Evolutionary conservation across 768 basidiomycete genomes (phyloP).

Genomic region (Postia placenta): DNA sequence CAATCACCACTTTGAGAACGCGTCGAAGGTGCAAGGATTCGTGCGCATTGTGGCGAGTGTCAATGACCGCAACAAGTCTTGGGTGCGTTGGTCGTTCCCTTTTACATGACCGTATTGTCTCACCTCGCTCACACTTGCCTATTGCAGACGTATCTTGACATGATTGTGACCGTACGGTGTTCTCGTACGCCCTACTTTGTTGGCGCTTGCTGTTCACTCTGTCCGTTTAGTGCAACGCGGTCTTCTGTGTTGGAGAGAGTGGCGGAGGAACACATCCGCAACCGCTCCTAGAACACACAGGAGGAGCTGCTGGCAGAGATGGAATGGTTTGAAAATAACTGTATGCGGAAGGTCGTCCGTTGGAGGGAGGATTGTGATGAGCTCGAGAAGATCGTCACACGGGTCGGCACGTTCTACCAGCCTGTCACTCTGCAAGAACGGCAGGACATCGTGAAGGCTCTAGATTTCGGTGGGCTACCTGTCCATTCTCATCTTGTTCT

Average conservation of each 20-base stretch:
- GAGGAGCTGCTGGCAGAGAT: conserved; percentile 14
- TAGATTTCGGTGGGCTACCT: conserved; percentile 19
- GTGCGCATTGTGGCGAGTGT: background rate
- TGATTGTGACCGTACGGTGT: background rate
- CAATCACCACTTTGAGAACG: background rate
- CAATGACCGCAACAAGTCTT: conserved; percentile 3
- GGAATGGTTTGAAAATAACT: conserved; percentile 24
- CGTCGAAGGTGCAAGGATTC: conserved; percentile 1
- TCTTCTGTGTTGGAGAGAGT: background rate
- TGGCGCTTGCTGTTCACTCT: too few relatives aligned
- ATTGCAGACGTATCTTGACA: conserved; percentile 5
- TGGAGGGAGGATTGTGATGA: conserved; percentile 17
- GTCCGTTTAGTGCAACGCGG: conserved; percentile 1
- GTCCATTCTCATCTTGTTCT: background rate
- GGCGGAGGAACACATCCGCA: conserved; percentile 18
- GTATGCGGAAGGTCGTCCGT: conserved; percentile 13
- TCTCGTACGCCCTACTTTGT: too few relatives aligned
- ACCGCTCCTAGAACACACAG: conserved; percentile 10
- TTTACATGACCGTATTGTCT: too few relatives aligned
- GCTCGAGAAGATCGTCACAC: conserved; percentile 14
- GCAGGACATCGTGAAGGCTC: conserved; percentile 21
- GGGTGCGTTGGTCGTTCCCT: too few relatives aligned
- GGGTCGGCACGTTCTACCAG: conserved; percentile 13
- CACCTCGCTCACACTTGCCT: background rate
- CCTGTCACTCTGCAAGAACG: conserved; percentile 20